phyloP scores from a whole-genome alignment of 2,329 filamentous ascomycete genomes.

The Ceratocystis ficicola region DNA sequence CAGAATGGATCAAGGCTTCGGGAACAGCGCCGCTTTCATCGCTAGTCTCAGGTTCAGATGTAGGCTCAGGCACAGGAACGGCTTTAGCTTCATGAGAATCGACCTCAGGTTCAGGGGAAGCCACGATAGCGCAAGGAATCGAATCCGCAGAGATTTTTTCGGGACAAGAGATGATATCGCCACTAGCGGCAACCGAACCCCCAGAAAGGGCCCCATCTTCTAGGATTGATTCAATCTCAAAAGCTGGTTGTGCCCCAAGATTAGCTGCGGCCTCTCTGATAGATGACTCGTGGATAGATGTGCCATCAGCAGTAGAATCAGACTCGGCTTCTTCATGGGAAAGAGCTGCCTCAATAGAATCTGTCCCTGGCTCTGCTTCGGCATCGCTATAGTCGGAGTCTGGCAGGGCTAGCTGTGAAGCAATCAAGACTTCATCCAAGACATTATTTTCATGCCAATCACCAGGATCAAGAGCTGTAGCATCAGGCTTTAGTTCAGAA shows the following conservation, averaged over 20 bases:
- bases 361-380: neutral
- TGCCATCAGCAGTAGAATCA: neutral
- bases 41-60: neutral
- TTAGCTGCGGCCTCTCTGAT: neutral
- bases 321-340: neutral
- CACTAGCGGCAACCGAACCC: too few relatives aligned
- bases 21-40: neutral
- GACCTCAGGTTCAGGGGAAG: neutral
- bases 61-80: neutral
- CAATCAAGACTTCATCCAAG: neutral
- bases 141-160: neutral
- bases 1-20: neutral
- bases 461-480: neutral
- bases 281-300: neutral
- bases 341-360: neutral
- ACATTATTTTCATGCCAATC: neutral
- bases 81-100: too few relatives aligned
- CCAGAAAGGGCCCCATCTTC: neutral
- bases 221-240: neutral
- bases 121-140: neutral
- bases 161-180: neutral
- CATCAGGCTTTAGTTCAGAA: neutral
- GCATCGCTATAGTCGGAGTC: neutral
- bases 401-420: neutral
- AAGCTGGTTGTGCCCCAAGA: neutral